Percentiles rank a stretch among this genome's conserved stretches.
These are phyloP conservation scores for Blastobotrys apis DNA, from an alignment of 1,139 yeast species.

Conservation along the genomic window DNA sequence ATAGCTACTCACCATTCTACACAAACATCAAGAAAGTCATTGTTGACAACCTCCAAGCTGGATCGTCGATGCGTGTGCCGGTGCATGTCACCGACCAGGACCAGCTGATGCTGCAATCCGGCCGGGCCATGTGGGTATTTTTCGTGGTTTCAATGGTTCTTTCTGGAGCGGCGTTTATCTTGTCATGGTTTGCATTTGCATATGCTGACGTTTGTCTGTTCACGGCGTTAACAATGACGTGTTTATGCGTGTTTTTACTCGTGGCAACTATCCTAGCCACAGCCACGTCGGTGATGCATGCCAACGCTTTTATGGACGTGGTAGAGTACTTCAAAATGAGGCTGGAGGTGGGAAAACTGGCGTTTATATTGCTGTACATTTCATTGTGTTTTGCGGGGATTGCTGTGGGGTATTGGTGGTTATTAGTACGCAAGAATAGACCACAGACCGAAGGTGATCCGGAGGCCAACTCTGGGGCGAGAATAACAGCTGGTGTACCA, in stretches of 20 bases:
- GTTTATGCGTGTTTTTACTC: not conserved
- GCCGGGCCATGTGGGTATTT: conserved; percentile 6
- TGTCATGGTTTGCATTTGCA: not conserved
- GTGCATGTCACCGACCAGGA: not conserved
- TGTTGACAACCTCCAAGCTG: conserved; percentile 1
- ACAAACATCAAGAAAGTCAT: conserved; percentile 1
- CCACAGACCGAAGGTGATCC: too few relatives aligned
- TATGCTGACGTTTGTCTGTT: not conserved
- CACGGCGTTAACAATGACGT: not conserved
- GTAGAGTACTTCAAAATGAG: not conserved
- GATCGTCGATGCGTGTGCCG: conserved; percentile 2
- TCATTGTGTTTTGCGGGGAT: not conserved
- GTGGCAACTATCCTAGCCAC: conserved; percentile 1
- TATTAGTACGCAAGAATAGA: not conserved
- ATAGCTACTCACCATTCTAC: conserved; percentile 9
- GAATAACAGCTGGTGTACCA: too few relatives aligned
- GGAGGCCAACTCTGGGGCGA: too few relatives aligned
- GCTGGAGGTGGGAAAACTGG: not conserved
- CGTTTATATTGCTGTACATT: conserved; percentile 3
- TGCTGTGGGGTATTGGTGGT: conserved; percentile 3
- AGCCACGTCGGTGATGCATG: not conserved
- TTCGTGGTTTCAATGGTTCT: not conserved
- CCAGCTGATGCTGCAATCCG: conserved; percentile 2
- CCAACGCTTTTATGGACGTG: not conserved
- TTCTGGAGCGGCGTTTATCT: conserved; percentile 3